These are phyloP conservation scores for Cupressus sempervirens DNA, from an alignment of 75 land plant genomes.

Conservation along the genomic window DNA sequence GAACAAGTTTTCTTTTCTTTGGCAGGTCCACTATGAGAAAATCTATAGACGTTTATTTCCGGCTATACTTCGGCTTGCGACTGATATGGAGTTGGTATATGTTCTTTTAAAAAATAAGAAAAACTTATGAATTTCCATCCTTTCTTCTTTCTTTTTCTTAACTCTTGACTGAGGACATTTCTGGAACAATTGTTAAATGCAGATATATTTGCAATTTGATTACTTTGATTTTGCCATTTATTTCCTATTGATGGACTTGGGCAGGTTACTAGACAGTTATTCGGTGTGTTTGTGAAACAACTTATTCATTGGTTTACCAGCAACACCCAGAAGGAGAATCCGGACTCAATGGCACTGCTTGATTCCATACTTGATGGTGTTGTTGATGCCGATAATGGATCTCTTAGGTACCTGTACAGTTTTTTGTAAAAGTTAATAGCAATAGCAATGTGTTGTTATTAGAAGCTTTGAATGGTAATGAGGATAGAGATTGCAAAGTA, in stretches of 20 bases:
- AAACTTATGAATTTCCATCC: not conserved
- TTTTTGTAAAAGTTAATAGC: not conserved
- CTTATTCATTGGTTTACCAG: constrained; percentile 48
- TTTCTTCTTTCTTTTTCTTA: not conserved
- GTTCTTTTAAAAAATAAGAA: not conserved
- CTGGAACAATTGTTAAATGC: not conserved
- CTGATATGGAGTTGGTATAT: constrained; percentile 40
- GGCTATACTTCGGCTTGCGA: constrained; percentile 33
- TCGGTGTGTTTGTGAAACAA: constrained; percentile 33
- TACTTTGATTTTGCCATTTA: not conserved
- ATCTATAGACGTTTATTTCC: constrained; percentile 36
- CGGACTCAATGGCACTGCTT: constrained; percentile 48
- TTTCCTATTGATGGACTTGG: not conserved
- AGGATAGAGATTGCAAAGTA: not conserved
- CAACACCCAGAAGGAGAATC: constrained; percentile 44
- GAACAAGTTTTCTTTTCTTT: not conserved
- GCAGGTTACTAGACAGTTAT: constrained; percentile 43
- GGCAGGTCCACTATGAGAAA: constrained; percentile 36
- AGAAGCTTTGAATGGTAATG: not conserved
- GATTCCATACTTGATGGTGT: constrained; percentile 48
- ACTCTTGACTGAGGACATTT: not conserved
- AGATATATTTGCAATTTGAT: not conserved
- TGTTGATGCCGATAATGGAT: constrained; percentile 43
- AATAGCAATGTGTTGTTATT: not conserved
- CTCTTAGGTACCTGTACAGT: constrained; percentile 21